Conservation (phyloP, 768 basidiomycete genomes). For the Porpolomopsis calyptriformis region DNA sequence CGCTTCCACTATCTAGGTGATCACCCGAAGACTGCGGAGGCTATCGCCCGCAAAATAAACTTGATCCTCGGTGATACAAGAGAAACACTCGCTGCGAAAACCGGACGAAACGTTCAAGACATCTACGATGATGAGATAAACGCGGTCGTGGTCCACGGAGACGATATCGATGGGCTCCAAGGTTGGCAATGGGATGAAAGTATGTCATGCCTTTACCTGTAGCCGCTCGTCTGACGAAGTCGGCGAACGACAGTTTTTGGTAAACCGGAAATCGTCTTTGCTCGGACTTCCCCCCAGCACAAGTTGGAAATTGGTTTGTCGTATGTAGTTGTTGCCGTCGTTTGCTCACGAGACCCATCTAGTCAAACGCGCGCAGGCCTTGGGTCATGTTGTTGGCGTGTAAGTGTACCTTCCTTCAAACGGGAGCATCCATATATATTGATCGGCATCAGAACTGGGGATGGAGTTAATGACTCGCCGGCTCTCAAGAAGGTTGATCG, state of each 20-base stretch:
- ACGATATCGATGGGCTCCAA: conserved; percentile 53
- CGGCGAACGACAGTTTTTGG: conserved; percentile 38
- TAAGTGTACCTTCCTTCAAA: conserved; percentile 26
- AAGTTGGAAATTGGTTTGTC: conserved; percentile 61
- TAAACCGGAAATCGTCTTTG: conserved; percentile 63
- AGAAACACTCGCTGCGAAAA: conserved; percentile 47
- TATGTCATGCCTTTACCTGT: conserved; percentile 20
- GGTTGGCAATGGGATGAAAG: conserved; percentile 72
- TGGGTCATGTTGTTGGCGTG: conserved; percentile 67
- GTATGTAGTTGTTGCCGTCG: not conserved
- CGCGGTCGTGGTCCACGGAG: conserved; percentile 59
- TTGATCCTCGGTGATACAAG: conserved; percentile 57
- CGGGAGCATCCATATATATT: conserved; percentile 2
- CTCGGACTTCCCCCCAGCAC: conserved; percentile 61
- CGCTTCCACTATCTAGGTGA: conserved; percentile 30
- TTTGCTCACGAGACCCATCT: conserved; percentile 1
- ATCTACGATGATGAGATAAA: conserved; percentile 60
- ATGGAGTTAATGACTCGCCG: conserved; percentile 65
- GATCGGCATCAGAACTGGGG: conserved; percentile 41
- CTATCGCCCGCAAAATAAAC: conserved; percentile 65
- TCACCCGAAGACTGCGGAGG: conserved; percentile 66
- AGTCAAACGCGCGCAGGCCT: conserved; percentile 64
- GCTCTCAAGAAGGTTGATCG: conserved; percentile 45
- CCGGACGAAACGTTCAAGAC: conserved; percentile 41
- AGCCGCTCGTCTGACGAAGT: not conserved